Evolutionary conservation across 1,139 yeast genomes (phyloP), one percentile per base, ranked within the genome.

Genomic region (Candida neerlandica): DNA sequence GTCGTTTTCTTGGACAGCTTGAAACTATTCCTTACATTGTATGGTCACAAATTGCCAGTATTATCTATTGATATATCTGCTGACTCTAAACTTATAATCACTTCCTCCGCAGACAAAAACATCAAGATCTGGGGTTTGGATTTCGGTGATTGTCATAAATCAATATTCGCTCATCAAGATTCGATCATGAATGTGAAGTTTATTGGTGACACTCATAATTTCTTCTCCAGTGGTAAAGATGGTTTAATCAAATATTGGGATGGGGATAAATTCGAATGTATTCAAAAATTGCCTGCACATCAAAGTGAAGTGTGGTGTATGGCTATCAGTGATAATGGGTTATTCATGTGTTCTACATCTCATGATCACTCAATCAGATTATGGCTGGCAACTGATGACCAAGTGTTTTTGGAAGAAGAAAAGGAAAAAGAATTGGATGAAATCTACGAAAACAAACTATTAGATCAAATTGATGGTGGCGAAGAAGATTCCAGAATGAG

Each of bases 101-200:
- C 98, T 0, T 89, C 97, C 5, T 90, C 97, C 0, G 99, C 99
- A 0, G 99, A 94, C 70, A 94, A 94, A 68, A 94, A 94, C 68
- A 89, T 94, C 63, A 91, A 95, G 67, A 87, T 94, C 51, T 94
- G 99, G 99, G 99, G 99, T 45, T 74, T 95, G 53, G 99, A 94
- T 67, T 94, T 94, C 66, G 99, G 99, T 68, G 99, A 94, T 69
- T 94, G 99, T 74, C 99, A 94, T 69, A 87, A 86, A 66, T 92
- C 98, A 3, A 83, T 94, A 32, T 94, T 95, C 67, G 99, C 96
- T 1, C 99, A 94, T 64, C 96, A 91, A 63, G 99, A 94, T 66
- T 86, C 96, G 4, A 88, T 94, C 52, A 89, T 94, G 96, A 80
- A 81, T 57, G 97, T 92, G 33, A 81, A 74, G 53, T 94, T 94